Evolutionary conservation across 805 yeast genomes (phyloP), one percentile per base, ranked within the genome.

Genomic region (Hanseniaspora pseudoguilliermondii): DNA sequence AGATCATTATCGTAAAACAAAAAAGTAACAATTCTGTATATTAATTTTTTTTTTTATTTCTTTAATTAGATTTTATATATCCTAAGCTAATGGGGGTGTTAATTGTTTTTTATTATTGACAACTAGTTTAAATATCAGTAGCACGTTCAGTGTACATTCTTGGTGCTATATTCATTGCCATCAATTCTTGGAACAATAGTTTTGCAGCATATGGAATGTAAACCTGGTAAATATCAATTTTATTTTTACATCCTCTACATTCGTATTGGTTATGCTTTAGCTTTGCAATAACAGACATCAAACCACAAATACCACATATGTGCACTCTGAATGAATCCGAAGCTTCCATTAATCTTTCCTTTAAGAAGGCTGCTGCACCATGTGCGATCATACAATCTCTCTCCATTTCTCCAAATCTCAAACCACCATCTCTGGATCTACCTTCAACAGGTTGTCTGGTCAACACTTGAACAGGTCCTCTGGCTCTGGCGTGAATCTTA

Each of bases 361-460:
- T 89, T 75, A 93, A 79, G 76, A 93, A 91, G 8, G 97, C 95
- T 4, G 98, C 97, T 15, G 97, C 97, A 70, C 99, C 99, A 69
- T 93, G 97, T 2, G 99, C 98, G 77, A 93, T 93, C 97, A 93
- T 91, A 84, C 99, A 93, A 78, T 93, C 99, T 76, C 99, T 87
- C 74, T 93, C 99, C 99, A 93, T 93, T 73, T 91, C 98, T 67
- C 98, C 98, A 80, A 91, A 90, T 73, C 98, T 87, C 70, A 91
- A 77, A 64, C 98, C 98, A 81, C 98, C 98, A 72, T 93, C 97
- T 74, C 98, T 82, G 18, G 97, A 89, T 72, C 98, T 83, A 82
- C 98, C 98, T 73, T 91, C 97, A 60, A 90, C 96, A 5, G 98
- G 98, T 72, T 91, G 98, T 74, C 97, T 85, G 3, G 98, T 91